A percentile compares a stretch with the other conserved stretches of the same genome.
phyloP scores from a whole-genome alignment of 805 yeast species.

The Clavispora fructus region DNA sequence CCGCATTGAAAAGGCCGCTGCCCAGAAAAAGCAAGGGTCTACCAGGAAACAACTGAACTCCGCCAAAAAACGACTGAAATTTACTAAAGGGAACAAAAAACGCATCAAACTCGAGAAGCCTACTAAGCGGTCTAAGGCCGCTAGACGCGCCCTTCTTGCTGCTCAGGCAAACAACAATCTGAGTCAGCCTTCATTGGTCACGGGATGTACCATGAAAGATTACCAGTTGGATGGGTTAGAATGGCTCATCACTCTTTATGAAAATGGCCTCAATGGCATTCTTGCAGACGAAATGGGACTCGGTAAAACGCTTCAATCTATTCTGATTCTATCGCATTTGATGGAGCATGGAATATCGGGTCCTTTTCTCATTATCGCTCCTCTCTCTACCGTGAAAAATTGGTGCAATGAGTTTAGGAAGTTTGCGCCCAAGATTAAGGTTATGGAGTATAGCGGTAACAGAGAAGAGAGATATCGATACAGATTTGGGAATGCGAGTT shows the following conservation, averaged over 20 bases:
- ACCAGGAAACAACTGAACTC: not conserved
- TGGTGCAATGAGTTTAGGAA: conserved; percentile 71
- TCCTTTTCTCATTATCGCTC: conserved; percentile 75
- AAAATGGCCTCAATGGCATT: conserved; percentile 92
- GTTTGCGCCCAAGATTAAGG: conserved; percentile 69
- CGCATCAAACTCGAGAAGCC: not conserved
- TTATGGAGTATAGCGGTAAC: conserved; percentile 59
- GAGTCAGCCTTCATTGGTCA: conserved; percentile 27
- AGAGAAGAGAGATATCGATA: conserved; percentile 51
- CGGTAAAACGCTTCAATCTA: conserved; percentile 89
- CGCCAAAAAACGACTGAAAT: not conserved
- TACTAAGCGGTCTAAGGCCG: conserved; percentile 14
- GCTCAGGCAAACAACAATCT: conserved; percentile 21
- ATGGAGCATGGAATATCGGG: conserved; percentile 75
- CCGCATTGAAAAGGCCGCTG: conserved; percentile 30
- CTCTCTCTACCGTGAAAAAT: conserved; percentile 78
- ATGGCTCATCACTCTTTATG: conserved; percentile 84
- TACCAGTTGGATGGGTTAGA: conserved; percentile 88
- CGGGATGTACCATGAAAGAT: conserved; percentile 60
- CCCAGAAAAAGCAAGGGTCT: no score
- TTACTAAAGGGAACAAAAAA: not conserved
- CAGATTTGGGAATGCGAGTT: conserved; percentile 20
- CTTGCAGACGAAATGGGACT: conserved; percentile 97
- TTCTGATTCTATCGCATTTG: conserved; percentile 69
- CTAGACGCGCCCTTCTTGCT: conserved; percentile 20